These are phyloP conservation scores for Daldinia childiae DNA, from an alignment of 495 filamentous ascomycete genomes.

Conservation along the genomic window DNA sequence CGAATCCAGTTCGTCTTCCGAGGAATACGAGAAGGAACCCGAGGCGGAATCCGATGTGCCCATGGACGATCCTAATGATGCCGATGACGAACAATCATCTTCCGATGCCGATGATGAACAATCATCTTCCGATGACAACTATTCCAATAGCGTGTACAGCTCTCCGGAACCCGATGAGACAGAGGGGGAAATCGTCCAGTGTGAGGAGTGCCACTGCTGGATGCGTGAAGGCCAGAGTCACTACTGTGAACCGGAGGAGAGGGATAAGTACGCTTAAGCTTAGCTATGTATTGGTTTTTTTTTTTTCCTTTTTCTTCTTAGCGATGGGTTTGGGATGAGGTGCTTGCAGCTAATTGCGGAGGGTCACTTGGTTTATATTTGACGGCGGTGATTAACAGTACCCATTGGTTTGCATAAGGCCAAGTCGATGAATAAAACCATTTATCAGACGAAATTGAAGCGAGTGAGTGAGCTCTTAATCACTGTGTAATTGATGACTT, in stretches of 20 bases:
- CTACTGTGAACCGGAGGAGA: slow-evolving; percentile 18
- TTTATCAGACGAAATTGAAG: no score
- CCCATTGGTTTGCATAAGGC: no score
- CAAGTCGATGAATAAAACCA: no score
- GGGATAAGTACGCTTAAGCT: slow-evolving; percentile 16
- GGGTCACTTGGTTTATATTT: no score
- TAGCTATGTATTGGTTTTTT: neutral
- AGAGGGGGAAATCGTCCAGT: slow-evolving; percentile 4
- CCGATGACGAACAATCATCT: no score
- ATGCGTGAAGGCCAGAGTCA: slow-evolving; percentile 2
- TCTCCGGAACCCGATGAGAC: slow-evolving; percentile 2
- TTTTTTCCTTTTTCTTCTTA: neutral
- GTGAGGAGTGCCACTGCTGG: slow-evolving; percentile 23
- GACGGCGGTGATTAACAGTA: no score
- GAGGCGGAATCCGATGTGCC: neutral
- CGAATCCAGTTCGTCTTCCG: neutral
- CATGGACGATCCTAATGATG: neutral
- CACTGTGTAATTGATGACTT: no score
- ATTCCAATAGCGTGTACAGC: neutral
- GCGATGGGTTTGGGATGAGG: neutral
- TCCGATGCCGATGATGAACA: no score
- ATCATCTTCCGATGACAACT: neutral
- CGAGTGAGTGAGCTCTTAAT: no score
- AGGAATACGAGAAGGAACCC: no score
- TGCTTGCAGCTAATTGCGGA: no score